Conservation (phyloP, 202 grass and related monocot species). For the Carex sylvatica region DNA sequence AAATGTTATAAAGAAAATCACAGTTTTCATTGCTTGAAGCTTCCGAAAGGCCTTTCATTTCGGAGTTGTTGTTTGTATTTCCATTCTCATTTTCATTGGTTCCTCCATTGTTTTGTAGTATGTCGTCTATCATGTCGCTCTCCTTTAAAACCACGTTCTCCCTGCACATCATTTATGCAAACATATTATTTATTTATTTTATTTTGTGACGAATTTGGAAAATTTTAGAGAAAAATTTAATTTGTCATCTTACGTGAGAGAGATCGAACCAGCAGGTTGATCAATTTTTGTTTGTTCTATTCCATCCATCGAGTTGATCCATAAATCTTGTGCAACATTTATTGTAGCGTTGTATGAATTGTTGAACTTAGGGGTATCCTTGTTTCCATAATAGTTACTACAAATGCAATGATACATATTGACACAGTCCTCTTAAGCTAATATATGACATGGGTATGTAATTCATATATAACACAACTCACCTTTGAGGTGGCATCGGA, state of each 20-base stretch:
- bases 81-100: not conserved
- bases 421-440: not conserved
- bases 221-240: not conserved
- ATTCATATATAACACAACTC: not conserved
- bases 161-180: not conserved
- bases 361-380: not conserved
- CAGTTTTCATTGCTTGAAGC: not conserved
- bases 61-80: not conserved
- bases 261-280: not conserved
- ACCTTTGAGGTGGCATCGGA: not conserved
- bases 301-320: not conserved
- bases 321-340: not conserved
- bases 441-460: not conserved
- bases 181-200: not conserved
- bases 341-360: not conserved
- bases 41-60: not conserved
- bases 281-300: not conserved
- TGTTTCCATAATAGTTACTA: not conserved
- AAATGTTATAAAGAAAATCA: not conserved
- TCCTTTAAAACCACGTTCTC: not conserved
- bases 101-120: not conserved
- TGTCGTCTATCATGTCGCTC: not conserved
- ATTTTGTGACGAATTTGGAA: not conserved
- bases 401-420: not conserved
- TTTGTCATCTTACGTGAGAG: not conserved